phyloP scores from a whole-genome alignment of 176 grass and related monocot genomes.

The Musa schizocarpa region DNA sequence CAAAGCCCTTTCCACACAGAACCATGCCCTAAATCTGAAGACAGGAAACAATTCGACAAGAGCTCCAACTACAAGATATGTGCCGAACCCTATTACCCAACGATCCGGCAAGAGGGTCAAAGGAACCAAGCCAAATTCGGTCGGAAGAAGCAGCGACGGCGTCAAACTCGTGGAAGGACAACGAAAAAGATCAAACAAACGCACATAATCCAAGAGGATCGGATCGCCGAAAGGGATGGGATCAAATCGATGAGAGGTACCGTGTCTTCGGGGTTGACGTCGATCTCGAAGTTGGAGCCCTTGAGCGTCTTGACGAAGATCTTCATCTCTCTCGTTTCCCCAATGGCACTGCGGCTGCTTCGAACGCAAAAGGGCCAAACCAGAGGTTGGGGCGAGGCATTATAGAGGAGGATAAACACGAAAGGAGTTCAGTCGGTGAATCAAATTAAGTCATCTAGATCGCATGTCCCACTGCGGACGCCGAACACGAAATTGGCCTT shows the following conservation, averaged over 20 bases:
- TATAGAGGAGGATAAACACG: too few species aligned
- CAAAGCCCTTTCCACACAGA: not conserved
- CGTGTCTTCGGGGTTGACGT: conserved; percentile 4
- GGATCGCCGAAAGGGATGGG: not conserved
- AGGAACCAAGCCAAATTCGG: too few species aligned
- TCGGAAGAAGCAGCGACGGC: too few species aligned
- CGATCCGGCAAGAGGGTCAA: too few species aligned
- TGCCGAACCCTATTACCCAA: not conserved
- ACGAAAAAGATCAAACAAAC: too few species aligned
- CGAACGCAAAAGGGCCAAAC: too few species aligned
- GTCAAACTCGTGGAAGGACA: too few species aligned
- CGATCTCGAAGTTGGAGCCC: conserved; percentile 7
- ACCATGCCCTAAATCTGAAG: not conserved
- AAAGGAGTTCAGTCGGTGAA: too few species aligned
- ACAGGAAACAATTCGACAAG: not conserved
- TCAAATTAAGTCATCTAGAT: too few species aligned
- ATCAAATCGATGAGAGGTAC: not conserved
- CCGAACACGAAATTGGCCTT: too few species aligned
- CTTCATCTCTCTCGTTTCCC: not conserved
- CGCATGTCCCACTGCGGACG: too few species aligned
- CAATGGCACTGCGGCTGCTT: not conserved
- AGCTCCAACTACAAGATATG: not conserved
- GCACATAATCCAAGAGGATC: not conserved
- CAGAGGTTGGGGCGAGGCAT: too few species aligned
- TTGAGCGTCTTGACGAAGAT: conserved; percentile 16